Evolutionary conservation across 148 eudicot species (phyloP).

Genomic region (Camellia japonica): DNA sequence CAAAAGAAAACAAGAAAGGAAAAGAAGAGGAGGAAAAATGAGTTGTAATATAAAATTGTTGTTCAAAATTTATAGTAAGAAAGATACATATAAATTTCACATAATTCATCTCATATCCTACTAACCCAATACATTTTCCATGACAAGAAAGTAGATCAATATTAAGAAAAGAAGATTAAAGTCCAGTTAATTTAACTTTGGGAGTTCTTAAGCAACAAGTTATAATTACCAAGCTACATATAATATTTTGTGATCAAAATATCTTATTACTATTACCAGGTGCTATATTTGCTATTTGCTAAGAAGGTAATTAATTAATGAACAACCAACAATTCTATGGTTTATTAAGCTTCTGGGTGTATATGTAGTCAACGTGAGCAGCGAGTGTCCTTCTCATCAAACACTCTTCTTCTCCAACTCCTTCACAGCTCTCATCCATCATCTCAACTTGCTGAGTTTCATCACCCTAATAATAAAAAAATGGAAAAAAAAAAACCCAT

Average conservation of each 20-base stretch:
- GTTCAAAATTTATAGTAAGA: no score
- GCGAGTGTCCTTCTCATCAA: slow-evolving; percentile 35
- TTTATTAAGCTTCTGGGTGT: slow-evolving; percentile 33
- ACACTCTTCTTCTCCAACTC: slow-evolving; percentile 34
- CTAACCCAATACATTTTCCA: no score
- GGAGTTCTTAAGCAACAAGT: neutral
- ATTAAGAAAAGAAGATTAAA: neutral
- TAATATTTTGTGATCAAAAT: neutral
- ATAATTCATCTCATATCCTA: no score
- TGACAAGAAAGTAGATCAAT: neutral
- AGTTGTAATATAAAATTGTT: no score
- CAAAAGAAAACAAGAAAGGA: no score
- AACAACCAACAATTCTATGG: slow-evolving; percentile 12
- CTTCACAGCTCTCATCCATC: slow-evolving; percentile 28
- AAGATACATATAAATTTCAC: no score
- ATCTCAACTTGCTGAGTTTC: neutral
- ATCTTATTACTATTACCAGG: neutral
- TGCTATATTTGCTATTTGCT: neutral
- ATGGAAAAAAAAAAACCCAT: neutral
- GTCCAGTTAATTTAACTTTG: neutral
- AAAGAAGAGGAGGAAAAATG: no score
- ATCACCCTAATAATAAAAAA: neutral
- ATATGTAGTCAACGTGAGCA: slow-evolving; percentile 41
- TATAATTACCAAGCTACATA: neutral
- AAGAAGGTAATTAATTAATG: neutral